These are phyloP conservation scores for Suillus fuscotomentosus DNA, from an alignment of 768 basidiomycete species.

Conservation along the genomic window DNA sequence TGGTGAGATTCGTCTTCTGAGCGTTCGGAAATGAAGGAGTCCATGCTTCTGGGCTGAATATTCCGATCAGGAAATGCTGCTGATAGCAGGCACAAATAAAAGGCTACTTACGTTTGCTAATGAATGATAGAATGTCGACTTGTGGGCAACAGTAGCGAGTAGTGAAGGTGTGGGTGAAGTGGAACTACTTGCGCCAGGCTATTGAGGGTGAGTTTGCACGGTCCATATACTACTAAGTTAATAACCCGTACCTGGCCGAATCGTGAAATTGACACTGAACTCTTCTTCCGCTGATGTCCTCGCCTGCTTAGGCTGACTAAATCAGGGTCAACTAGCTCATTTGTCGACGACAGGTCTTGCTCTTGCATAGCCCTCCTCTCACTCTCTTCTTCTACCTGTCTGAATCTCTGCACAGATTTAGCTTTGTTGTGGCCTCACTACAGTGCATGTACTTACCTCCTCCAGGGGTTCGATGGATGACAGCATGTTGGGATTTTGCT, in stretches of 20 bases:
- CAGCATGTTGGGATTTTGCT: slow-evolving; percentile 15
- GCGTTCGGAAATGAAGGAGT: slow-evolving; percentile 42
- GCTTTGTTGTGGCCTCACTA: neutral
- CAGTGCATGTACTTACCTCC: slow-evolving; percentile 22
- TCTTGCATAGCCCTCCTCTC: slow-evolving; percentile 46
- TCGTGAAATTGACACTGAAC: slow-evolving; percentile 52
- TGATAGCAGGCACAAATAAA: slow-evolving; percentile 5
- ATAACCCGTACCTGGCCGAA: slow-evolving; percentile 52
- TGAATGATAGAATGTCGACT: slow-evolving; percentile 46
- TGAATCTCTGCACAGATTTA: slow-evolving; percentile 47
- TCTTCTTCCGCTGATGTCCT: slow-evolving; percentile 40
- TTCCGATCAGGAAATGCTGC: slow-evolving; percentile 11
- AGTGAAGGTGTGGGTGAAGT: slow-evolving; percentile 29
- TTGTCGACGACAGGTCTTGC: slow-evolving; percentile 14
- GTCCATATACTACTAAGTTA: neutral
- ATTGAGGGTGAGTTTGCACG: slow-evolving; percentile 1
- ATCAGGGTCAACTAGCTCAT: slow-evolving; percentile 20
- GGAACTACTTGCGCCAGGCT: slow-evolving; percentile 22
- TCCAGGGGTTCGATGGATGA: slow-evolving; percentile 26
- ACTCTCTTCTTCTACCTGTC: slow-evolving; percentile 55
- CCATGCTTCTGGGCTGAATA: slow-evolving; percentile 42
- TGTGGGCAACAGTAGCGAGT: slow-evolving; percentile 39
- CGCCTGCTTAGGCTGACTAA: slow-evolving; percentile 24
- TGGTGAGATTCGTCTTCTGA: slow-evolving; percentile 33
- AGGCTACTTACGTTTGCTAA: slow-evolving; percentile 38